phyloP scores from a whole-genome alignment of 345 rosid genomes.

The Eucalyptus pauciflora region DNA sequence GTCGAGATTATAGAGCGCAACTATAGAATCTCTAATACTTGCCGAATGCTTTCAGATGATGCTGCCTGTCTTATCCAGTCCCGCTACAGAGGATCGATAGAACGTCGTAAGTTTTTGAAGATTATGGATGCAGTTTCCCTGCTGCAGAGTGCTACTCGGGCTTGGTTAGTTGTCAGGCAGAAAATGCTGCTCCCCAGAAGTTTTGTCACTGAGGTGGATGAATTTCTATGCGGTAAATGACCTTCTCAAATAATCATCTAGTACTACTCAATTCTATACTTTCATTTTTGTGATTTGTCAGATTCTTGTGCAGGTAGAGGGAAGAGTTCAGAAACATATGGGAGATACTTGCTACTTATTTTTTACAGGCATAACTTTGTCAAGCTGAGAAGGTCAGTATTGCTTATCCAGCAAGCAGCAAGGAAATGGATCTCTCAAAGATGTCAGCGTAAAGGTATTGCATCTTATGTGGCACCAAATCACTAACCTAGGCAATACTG shows the following conservation, averaged over 20 bases:
- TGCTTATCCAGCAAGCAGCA: conserved; percentile 48
- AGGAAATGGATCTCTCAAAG: conserved; percentile 34
- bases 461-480: neutral
- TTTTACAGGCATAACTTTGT: conserved; percentile 40
- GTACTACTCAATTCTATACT: neutral
- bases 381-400: conserved; percentile 22
- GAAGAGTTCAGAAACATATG: conserved; percentile 7
- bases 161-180: conserved; percentile 46
- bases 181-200: conserved; percentile 3
- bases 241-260: neutral
- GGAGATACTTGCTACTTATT: conserved; percentile 24
- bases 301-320: conserved; percentile 17
- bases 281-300: neutral
- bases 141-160: conserved; percentile 43
- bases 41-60: conserved; percentile 20
- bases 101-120: conserved; percentile 34
- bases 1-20: neutral
- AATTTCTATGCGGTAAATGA: conserved; percentile 17
- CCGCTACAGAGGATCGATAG: conserved; percentile 30
- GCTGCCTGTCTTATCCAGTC: conserved; percentile 67
- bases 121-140: conserved; percentile 18
- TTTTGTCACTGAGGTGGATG: conserved; percentile 2
- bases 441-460: neutral
- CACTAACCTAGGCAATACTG: neutral
- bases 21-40: neutral